Evolutionary conservation across 805 yeast species (phyloP).

Genomic region (Debaryomyces castellii): DNA sequence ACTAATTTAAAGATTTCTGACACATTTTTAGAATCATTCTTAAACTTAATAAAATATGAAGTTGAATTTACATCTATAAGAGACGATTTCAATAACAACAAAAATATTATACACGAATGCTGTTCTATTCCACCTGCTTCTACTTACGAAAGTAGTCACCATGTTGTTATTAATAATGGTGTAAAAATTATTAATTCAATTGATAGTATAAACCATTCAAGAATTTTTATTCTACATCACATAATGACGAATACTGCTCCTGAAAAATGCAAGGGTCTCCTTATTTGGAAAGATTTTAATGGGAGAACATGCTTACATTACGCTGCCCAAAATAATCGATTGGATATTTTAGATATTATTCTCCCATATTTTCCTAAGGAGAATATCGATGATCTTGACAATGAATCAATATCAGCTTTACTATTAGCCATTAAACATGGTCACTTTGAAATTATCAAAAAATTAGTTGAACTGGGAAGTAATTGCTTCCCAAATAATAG

Average conservation of each 20-base stretch:
- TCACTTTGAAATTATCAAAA: slow-evolving; percentile 44
- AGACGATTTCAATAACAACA: slow-evolving; percentile 54
- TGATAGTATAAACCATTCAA: slow-evolving; percentile 37
- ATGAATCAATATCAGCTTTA: slow-evolving; percentile 79
- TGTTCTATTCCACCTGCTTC: slow-evolving; percentile 41
- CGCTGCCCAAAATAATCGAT: slow-evolving; percentile 61
- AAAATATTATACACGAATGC: slow-evolving; percentile 75
- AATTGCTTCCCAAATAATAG: slow-evolving; percentile 46
- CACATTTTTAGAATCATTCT: slow-evolving; percentile 52
- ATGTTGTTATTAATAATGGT: slow-evolving; percentile 42
- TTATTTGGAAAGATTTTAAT: slow-evolving; percentile 53
- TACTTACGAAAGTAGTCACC: slow-evolving; percentile 28
- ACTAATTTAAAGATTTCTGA: slow-evolving; percentile 66
- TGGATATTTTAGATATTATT: slow-evolving; percentile 43
- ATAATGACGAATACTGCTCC: slow-evolving; percentile 23
- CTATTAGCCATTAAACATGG: slow-evolving; percentile 73
- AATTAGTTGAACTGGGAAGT: slow-evolving; percentile 33
- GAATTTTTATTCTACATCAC: slow-evolving; percentile 35
- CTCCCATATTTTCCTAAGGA: slow-evolving; percentile 35
- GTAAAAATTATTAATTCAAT: slow-evolving; percentile 38
- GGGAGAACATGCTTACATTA: slow-evolving; percentile 87
- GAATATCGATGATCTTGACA: slow-evolving; percentile 56
- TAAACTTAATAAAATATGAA: slow-evolving; percentile 36
- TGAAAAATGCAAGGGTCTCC: slow-evolving; percentile 17
- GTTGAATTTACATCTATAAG: slow-evolving; percentile 67